A percentile compares a stretch with the other conserved stretches of the same genome.
These are phyloP conservation scores for Cercospora beticola DNA, from an alignment of 2,329 filamentous ascomycete genomes.

Conservation along the genomic window DNA sequence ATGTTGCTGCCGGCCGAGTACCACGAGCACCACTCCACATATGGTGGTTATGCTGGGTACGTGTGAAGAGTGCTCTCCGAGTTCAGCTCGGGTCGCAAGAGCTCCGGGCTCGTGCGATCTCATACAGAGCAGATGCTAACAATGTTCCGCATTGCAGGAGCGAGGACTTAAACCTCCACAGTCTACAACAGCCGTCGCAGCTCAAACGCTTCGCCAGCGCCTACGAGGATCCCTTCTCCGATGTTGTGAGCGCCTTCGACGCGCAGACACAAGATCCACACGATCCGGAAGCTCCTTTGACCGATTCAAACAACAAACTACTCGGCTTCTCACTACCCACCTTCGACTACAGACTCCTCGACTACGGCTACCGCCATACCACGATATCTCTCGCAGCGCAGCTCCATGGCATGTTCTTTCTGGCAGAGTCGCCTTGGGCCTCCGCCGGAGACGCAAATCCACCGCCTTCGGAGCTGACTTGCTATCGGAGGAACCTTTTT, in stretches of 20 bases:
- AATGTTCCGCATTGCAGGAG: constrained; percentile 21
- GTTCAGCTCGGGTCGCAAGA: neutral
- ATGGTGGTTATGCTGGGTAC: constrained; percentile 62
- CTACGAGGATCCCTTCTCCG: constrained; percentile 54
- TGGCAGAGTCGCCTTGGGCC: constrained; percentile 73
- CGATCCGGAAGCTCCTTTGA: constrained; percentile 53
- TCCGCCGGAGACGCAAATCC: constrained; percentile 56
- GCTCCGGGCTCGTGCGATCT: neutral
- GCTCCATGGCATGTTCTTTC: constrained; percentile 85
- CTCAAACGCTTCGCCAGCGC: constrained; percentile 40
- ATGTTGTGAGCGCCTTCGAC: constrained; percentile 52
- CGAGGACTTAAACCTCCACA: constrained; percentile 33
- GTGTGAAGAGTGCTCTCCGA: neutral
- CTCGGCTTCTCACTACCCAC: constrained; percentile 52
- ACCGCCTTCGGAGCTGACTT: constrained; percentile 80
- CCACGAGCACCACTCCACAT: constrained; percentile 59
- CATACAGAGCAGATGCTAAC: constrained; percentile 11
- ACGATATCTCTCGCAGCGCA: constrained; percentile 70
- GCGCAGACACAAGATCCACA: constrained; percentile 42
- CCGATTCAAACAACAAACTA: constrained; percentile 62
- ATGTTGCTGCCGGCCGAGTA: constrained; percentile 56
- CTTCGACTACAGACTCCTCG: constrained; percentile 60
- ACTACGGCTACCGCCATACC: constrained; percentile 63
- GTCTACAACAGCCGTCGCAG: constrained; percentile 27
- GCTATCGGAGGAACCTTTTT: constrained; percentile 92